A percentile compares a stretch with the other conserved stretches of the same genome.
Conservation (phyloP, 371 early-diverging fungal genomes). For the Mucor indicus region DNA sequence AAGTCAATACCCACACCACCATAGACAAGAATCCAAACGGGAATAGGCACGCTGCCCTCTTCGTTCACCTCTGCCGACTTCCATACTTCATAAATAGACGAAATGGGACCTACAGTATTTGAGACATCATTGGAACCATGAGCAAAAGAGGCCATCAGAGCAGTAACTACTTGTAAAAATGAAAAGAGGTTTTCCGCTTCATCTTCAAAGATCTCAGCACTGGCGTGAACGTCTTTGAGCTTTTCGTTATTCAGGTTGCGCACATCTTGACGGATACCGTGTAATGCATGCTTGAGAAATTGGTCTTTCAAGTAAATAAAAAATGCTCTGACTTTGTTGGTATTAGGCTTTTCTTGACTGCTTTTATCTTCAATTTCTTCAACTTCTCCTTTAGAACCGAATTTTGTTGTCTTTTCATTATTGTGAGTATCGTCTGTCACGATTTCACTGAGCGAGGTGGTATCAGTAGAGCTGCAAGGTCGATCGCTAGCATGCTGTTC, state of each 20-base stretch:
- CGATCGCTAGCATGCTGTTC: slow-evolving; percentile 12
- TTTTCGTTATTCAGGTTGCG: slow-evolving; percentile 46
- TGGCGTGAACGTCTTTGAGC: slow-evolving; percentile 54
- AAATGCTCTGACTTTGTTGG: not conserved
- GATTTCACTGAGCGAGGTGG: not conserved
- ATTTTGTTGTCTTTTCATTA: not conserved
- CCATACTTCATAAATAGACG: slow-evolving; percentile 70
- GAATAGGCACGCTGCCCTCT: slow-evolving; percentile 56
- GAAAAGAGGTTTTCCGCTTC: slow-evolving; percentile 84
- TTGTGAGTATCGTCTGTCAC: not conserved
- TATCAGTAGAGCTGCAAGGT: slow-evolving; percentile 10
- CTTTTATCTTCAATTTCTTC: not conserved
- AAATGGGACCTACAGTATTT: slow-evolving; percentile 83
- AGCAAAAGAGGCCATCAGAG: slow-evolving; percentile 84
- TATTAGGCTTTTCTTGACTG: not conserved
- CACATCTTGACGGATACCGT: slow-evolving; percentile 63
- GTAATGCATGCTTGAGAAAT: slow-evolving; percentile 8
- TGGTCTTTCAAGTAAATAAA: slow-evolving; percentile 12
- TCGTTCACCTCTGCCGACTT: slow-evolving; percentile 47
- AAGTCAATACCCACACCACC: slow-evolving; percentile 81
- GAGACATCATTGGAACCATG: slow-evolving; percentile 92
- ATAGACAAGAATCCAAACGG: slow-evolving; percentile 77
- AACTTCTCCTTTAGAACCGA: not conserved
- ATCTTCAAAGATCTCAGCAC: slow-evolving; percentile 69
- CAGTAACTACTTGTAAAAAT: slow-evolving; percentile 82